Conservation (phyloP, 2,329 filamentous ascomycete genomes). For the Beauveria australis region DNA sequence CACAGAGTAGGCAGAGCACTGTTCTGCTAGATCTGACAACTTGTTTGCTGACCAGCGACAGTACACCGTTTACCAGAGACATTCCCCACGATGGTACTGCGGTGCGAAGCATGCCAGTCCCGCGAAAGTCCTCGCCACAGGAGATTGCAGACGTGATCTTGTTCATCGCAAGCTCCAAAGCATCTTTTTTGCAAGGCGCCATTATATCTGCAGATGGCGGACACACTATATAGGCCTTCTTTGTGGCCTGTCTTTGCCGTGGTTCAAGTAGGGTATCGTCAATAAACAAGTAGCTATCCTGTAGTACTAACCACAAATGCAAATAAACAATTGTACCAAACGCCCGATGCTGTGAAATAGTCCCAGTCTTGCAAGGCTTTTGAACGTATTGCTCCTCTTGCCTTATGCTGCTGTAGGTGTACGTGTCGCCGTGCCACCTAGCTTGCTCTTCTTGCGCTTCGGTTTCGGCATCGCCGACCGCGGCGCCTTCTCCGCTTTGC, state of each 20-base stretch:
- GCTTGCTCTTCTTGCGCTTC: slow-evolving; percentile 42
- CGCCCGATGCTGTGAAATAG: neutral
- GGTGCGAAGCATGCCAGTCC: slow-evolving; percentile 28
- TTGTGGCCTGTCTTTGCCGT: neutral
- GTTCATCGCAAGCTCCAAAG: slow-evolving; percentile 36
- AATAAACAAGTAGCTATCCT: slow-evolving; percentile 7
- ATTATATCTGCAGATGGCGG: slow-evolving; percentile 37
- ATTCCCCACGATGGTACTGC: slow-evolving; percentile 25
- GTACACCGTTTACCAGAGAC: slow-evolving; percentile 34
- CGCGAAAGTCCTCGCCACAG: slow-evolving; percentile 33
- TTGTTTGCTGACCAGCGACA: slow-evolving; percentile 4
- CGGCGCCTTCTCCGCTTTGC: slow-evolving; percentile 36
- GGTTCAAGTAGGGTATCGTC: slow-evolving; percentile 1
- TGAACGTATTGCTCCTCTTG: neutral
- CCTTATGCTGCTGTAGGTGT: slow-evolving; percentile 17
- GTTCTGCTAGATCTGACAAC: neutral
- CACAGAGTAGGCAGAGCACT: slow-evolving; percentile 25
- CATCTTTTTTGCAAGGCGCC: slow-evolving; percentile 36
- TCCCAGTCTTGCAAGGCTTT: no score
- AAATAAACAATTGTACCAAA: neutral
- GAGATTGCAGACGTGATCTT: slow-evolving; percentile 38
- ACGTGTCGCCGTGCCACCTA: slow-evolving; percentile 26
- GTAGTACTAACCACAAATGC: neutral
- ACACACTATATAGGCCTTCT: slow-evolving; percentile 26
- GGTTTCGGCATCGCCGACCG: slow-evolving; percentile 35